Percentiles rank a stretch among this genome's conserved stretches.
Conservation (phyloP, 768 basidiomycete genomes). For the Artomyces pyxidatus region DNA sequence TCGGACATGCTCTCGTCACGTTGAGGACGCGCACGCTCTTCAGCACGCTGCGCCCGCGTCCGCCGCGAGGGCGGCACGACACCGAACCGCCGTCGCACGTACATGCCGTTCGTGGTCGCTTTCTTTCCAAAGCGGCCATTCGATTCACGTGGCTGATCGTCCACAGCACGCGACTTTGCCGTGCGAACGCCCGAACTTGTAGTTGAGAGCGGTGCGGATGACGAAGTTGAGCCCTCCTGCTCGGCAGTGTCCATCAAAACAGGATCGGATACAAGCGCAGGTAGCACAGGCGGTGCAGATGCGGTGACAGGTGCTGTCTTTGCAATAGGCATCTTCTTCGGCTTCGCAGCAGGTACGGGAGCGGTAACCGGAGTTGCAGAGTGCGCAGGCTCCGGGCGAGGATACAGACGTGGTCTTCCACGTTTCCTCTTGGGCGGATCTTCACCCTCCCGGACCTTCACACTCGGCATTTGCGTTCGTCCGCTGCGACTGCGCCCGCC, state of each 20-base stretch:
- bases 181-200: conserved; percentile 15
- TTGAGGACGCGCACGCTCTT: conserved; percentile 14
- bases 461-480: conserved; percentile 23
- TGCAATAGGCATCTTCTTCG: background rate
- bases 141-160: conserved; percentile 49
- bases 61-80: conserved; percentile 2
- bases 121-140: conserved; percentile 69
- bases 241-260: background rate
- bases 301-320: background rate
- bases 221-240: background rate
- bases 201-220: conserved; percentile 2
- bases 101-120: conserved; percentile 37
- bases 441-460: conserved; percentile 25
- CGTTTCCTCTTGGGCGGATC: conserved; percentile 17
- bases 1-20: conserved; percentile 5
- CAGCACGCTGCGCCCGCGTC: conserved; percentile 15
- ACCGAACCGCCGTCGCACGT: conserved; percentile 21
- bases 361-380: background rate
- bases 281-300: conserved; percentile 5
- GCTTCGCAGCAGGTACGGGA: background rate
- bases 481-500: conserved; percentile 21
- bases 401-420: conserved; percentile 7
- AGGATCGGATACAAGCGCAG: background rate
- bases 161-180: conserved; percentile 36
- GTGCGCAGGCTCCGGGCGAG: conserved; percentile 4